These are phyloP conservation scores for Schizopora paradoxa DNA, from an alignment of 1,284 basidiomycete species.

Conservation along the genomic window DNA sequence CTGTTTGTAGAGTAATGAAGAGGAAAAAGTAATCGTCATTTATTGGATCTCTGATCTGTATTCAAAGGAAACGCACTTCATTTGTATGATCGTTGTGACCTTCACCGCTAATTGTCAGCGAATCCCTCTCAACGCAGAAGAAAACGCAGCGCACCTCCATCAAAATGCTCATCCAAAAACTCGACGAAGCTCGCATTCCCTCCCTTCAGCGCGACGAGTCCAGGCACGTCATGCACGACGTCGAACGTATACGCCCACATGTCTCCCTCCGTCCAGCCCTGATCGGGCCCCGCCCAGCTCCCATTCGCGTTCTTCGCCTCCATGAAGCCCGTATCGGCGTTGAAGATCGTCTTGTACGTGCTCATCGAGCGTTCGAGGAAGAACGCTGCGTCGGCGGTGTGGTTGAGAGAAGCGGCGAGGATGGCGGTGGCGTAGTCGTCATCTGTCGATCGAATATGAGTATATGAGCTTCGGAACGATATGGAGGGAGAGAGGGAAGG, in stretches of 20 bases:
- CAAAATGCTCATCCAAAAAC: slow-evolving; percentile 74
- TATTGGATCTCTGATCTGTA: background rate
- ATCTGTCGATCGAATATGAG: slow-evolving; percentile 44
- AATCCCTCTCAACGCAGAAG: background rate
- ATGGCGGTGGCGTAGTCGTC: slow-evolving; percentile 73
- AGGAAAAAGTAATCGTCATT: background rate
- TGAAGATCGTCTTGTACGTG: slow-evolving; percentile 65
- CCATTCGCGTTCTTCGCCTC: slow-evolving; percentile 69
- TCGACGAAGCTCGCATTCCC: slow-evolving; percentile 59
- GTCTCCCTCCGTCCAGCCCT: slow-evolving; percentile 80
- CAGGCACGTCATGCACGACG: slow-evolving; percentile 66
- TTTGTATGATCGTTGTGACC: slow-evolving; percentile 83
- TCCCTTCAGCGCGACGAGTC: slow-evolving; percentile 58
- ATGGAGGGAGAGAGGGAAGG: background rate
- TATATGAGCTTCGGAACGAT: background rate
- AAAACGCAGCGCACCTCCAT: slow-evolving; percentile 40
- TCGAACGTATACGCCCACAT: slow-evolving; percentile 82
- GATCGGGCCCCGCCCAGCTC: slow-evolving; percentile 63
- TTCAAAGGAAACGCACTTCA: slow-evolving; percentile 45
- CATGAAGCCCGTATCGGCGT: slow-evolving; percentile 72
- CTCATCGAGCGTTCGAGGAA: slow-evolving; percentile 52
- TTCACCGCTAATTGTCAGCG: slow-evolving; percentile 17
- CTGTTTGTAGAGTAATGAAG: slow-evolving; percentile 29
- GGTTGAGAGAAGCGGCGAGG: slow-evolving; percentile 50
- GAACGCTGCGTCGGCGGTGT: slow-evolving; percentile 43